Evolutionary conservation across 2,329 filamentous ascomycete genomes (phyloP), one percentile per base, ranked within the genome.

Genomic region (Pestalotiopsis sp.): DNA sequence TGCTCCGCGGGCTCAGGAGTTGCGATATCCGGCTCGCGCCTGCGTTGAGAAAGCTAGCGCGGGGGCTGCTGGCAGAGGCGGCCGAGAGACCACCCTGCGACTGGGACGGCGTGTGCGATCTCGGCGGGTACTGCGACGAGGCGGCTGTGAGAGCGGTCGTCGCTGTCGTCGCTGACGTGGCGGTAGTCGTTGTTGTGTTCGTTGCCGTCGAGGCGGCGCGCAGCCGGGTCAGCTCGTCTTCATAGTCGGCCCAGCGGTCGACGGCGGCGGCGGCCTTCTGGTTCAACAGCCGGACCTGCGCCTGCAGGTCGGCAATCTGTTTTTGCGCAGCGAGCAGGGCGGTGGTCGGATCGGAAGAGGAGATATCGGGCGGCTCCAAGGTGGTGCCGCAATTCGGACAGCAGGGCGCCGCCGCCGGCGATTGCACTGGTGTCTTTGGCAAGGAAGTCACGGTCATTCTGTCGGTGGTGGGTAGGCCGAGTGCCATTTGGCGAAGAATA

Each of bases 201-300:
- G 70, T 67, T 67, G 71, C 73, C 63, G 72, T 73, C 72, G 73
- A 74, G 64, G 72, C 76, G 75, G 80, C 81, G 72, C 88, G 88
- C 67, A 94, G 83, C 59, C 80, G 83, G 59, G 88, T 84, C 56
- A 94, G 86, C 78, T 94, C 91, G 79, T 94, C 92, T 81, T 95
- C 93, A 84, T 94, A 94, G 82, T 94, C 91, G 76, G 92, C 91
- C 87, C 87, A 90, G 77, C 86, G 87, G 79, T 90, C 87, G 71
- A 89, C 86, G 77, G 84, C 84, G 41, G 89, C 88, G 3, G 90
- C 87, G 68, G 91, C 91, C 80, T 93, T 93, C 73, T 92, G 85
- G 78, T 90, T 93, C 69, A 95, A 85, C 66, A 90, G 80, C 68
- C 87, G 86, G 66, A 95, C 89, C 76, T 94, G 92, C 45, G 87